Conservation (phyloP, 495 filamentous ascomycete species). For the Clohesyomyces aquaticus region DNA sequence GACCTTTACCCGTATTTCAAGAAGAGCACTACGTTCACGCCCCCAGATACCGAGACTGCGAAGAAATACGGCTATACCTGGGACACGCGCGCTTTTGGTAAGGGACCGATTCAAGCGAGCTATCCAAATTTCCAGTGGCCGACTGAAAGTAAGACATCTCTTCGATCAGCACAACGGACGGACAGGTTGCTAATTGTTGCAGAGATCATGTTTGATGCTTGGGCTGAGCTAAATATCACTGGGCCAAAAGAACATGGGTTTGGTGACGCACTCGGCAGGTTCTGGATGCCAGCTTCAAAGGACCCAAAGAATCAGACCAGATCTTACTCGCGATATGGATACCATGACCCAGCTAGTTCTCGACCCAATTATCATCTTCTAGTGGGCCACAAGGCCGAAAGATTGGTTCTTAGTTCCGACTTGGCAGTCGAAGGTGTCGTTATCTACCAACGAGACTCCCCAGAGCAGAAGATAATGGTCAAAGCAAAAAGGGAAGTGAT, state of each 20-base stretch:
- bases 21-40: slow-evolving; percentile 18
- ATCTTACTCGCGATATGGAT: slow-evolving; percentile 31
- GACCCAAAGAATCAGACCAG: slow-evolving; percentile 23
- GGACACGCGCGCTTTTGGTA: slow-evolving; percentile 48
- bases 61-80: slow-evolving; percentile 43
- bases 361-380: slow-evolving; percentile 35
- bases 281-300: slow-evolving; percentile 27
- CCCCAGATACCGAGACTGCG: neutral
- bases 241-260: slow-evolving; percentile 13
- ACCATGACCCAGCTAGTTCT: slow-evolving; percentile 23
- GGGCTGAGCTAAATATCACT: slow-evolving; percentile 23
- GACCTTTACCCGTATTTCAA: slow-evolving; percentile 38
- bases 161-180: neutral
- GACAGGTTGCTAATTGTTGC: neutral
- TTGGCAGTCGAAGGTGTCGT: slow-evolving; percentile 30
- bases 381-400: slow-evolving; percentile 30
- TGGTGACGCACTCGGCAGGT: slow-evolving; percentile 16
- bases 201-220: slow-evolving; percentile 36
- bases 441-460: slow-evolving; percentile 22
- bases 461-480: slow-evolving; percentile 39
- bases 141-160: slow-evolving; percentile 7
- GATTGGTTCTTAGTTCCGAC: slow-evolving; percentile 1
- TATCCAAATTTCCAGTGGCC: slow-evolving; percentile 50
- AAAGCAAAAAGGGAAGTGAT: slow-evolving; percentile 58
- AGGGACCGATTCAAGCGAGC: slow-evolving; percentile 6